Evolutionary conservation across 2,329 filamentous ascomycete genomes (phyloP), one percentile per base, ranked within the genome.

Genomic region (Diaporthe helianthi): DNA sequence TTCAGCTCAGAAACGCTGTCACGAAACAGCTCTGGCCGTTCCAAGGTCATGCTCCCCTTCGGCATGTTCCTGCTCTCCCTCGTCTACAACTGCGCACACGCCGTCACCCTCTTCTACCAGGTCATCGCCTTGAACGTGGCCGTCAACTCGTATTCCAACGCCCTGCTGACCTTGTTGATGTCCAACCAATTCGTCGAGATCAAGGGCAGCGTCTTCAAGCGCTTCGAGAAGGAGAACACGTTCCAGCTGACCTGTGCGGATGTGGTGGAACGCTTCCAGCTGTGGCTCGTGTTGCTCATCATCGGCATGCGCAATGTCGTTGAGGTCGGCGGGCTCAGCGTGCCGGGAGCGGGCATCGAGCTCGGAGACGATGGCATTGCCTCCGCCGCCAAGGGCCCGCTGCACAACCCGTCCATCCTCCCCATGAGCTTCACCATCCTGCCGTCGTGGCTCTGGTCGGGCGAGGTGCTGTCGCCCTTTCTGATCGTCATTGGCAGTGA

Each of bases 161-260:
- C 96, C 0, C 84, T 99, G 5, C 85, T 99, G 41, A 98, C 96
- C 0, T 87, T 99, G 0, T 85, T 99, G 2, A 89, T 99, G 78
- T 98, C 94, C 8, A 99, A 98, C 77, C 97, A 99, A 77, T 99
- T 99, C 76, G 96, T 99, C 52, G 96, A 99, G 81, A 97, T 99
- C 84, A 99, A 99, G 78, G 93, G 93, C 71, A 97, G 94, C 0
- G 97, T 99, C 0, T 99, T 99, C 84, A 98, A 99, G 83, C 96
- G 95, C 71, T 97, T 98, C 72, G 96, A 99, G 76, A 98, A 98
- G 79, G 96, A 99, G 77, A 98, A 97, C 73, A 83, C 97, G 0
- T 99, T 99, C 77, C 96, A 99, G 78, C 85, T 99, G 17, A 97
- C 95, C 0, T 99, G 96, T 73, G 95, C 96, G 4, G 96, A 99